These are phyloP conservation scores for Platanthera zijinensis DNA, from an alignment of 106 monocot genomes.

Conservation along the genomic window DNA sequence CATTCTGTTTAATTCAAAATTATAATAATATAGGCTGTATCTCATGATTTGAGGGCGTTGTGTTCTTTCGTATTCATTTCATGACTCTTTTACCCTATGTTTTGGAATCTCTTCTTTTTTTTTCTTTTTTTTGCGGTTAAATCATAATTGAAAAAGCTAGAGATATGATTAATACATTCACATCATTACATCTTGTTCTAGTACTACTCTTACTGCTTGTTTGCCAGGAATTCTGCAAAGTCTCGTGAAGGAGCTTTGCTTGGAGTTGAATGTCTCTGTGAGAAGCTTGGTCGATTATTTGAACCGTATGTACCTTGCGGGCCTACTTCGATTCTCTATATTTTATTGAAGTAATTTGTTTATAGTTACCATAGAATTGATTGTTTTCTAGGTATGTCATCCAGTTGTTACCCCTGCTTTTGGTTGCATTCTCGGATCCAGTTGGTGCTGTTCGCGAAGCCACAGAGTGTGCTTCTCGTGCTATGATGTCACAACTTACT, in stretches of 20 bases:
- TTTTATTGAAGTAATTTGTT: neutral
- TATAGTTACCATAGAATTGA: neutral
- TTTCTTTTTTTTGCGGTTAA: neutral
- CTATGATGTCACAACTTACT: slow-evolving; percentile 96
- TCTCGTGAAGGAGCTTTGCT: slow-evolving; percentile 94
- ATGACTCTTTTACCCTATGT: neutral
- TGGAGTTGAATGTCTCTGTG: slow-evolving; percentile 96
- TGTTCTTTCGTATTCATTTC: neutral
- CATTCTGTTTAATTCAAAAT: neutral
- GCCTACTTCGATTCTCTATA: slow-evolving; percentile 1
- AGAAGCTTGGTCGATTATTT: slow-evolving; percentile 91
- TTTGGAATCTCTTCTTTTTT: neutral
- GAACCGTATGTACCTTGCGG: slow-evolving; percentile 73
- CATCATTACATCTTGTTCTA: neutral
- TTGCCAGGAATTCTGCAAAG: slow-evolving; percentile 73
- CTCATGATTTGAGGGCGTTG: neutral
- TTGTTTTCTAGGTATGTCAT: slow-evolving; percentile 78
- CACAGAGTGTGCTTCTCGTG: slow-evolving; percentile 97
- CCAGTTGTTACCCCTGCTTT: slow-evolving; percentile 81
- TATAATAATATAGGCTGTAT: neutral
- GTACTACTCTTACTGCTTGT: neutral
- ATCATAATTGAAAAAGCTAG: neutral
- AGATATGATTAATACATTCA: neutral
- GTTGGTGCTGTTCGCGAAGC: slow-evolving; percentile 91
- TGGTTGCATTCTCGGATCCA: slow-evolving; percentile 97